Evolutionary conservation across 2,329 filamentous ascomycete species (phyloP).

Genomic region (Sclerotinia minor): DNA sequence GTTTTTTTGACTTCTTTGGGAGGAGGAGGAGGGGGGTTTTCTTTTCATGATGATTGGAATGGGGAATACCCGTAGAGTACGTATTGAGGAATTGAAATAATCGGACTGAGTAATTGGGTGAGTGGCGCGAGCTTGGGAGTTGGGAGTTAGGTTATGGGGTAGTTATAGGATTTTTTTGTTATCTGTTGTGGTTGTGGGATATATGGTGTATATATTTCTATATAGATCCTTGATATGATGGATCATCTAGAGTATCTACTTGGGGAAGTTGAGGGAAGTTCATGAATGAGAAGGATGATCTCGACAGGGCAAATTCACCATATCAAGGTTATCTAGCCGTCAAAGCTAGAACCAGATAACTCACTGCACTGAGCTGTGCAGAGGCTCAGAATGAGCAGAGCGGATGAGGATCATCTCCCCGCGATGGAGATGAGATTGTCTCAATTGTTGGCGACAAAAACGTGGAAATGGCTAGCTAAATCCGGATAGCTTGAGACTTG

Average conservation of each 20-base stretch:
- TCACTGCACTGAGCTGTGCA: not conserved
- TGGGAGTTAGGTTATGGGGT: too few relatives aligned
- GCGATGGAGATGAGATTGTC: conserved; percentile 17
- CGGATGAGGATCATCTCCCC: conserved; percentile 20
- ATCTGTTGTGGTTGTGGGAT: too few relatives aligned
- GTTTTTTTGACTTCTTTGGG: not conserved
- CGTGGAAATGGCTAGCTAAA: not conserved
- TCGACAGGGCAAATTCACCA: not conserved
- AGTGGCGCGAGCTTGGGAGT: not conserved
- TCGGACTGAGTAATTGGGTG: not conserved
- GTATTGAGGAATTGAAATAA: not conserved
- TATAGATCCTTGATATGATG: not conserved
- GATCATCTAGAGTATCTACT: not conserved
- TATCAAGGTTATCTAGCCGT: not conserved
- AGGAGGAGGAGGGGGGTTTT: too few relatives aligned
- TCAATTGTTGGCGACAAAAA: conserved; percentile 21
- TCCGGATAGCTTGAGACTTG: not conserved
- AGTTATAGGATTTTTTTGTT: too few relatives aligned
- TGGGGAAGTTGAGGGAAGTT: not conserved
- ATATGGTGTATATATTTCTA: too few relatives aligned
- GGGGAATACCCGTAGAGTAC: not conserved
- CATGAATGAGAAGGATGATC: not conserved
- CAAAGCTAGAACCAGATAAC: not conserved
- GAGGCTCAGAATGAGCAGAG: conserved; percentile 9
- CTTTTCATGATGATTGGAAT: not conserved